These are phyloP conservation scores for Tagetes patula DNA, from an alignment of 129 eudicot genomes.

Conservation along the genomic window DNA sequence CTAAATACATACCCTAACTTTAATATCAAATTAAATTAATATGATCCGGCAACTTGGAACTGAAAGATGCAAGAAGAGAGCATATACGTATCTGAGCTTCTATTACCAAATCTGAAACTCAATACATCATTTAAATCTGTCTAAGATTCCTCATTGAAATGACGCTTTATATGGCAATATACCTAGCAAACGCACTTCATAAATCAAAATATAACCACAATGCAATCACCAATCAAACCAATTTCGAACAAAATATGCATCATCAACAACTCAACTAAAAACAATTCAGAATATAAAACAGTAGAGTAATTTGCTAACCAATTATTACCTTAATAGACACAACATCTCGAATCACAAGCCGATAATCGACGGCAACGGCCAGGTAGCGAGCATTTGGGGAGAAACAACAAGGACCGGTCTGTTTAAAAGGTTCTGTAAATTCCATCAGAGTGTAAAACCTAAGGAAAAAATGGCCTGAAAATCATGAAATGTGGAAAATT, in stretches of 20 bases:
- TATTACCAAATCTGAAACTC: neutral
- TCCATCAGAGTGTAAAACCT: slow-evolving; percentile 48
- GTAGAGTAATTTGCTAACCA: neutral
- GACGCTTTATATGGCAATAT: neutral
- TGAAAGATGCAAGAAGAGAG: slow-evolving; percentile 2
- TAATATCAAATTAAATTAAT: neutral
- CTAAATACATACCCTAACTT: neutral
- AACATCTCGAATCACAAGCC: slow-evolving; percentile 94
- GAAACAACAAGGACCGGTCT: slow-evolving; percentile 87
- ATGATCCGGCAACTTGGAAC: neutral
- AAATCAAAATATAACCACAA: slow-evolving; percentile 15
- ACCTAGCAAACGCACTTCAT: slow-evolving; percentile 3
- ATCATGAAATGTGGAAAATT: neutral
- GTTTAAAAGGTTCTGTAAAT: slow-evolving; percentile 88
- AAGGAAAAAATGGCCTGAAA: neutral
- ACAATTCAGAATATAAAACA: neutral
- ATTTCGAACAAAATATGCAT: neutral
- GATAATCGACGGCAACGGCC: slow-evolving; percentile 93
- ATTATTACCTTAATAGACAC: slow-evolving; percentile 70
- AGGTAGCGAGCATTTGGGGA: slow-evolving; percentile 84
- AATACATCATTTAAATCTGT: neutral
- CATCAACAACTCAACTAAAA: neutral
- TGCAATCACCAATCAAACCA: neutral
- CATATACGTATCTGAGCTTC: neutral
- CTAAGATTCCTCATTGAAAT: slow-evolving; percentile 7